Percentiles rank a stretch among this genome's conserved stretches.
Conservation (phyloP, 805 yeast species). For the Metschnikowia bowlesiae region DNA sequence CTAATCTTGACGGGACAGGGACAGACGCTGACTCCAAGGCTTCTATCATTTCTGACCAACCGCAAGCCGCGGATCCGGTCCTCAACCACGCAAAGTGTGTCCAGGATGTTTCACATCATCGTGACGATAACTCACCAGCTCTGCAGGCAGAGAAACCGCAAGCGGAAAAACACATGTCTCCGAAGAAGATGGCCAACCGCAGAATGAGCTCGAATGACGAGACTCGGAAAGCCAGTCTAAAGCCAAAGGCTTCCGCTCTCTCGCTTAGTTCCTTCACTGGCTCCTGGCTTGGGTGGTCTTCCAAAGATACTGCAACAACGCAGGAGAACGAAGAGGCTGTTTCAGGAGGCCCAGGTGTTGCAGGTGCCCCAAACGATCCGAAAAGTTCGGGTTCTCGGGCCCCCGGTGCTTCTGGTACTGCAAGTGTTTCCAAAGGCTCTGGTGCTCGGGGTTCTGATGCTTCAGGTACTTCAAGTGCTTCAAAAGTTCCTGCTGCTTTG, state of each 20-base stretch:
- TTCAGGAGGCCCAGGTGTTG: not conserved
- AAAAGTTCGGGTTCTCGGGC: too few relatives aligned
- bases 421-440: too few relatives aligned
- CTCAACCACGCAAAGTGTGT: too few relatives aligned
- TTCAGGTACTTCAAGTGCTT: too few relatives aligned
- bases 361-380: too few relatives aligned
- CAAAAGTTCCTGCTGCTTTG: too few relatives aligned
- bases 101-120: not conserved
- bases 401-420: too few relatives aligned
- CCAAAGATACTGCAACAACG: conserved; percentile 5
- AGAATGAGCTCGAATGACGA: conserved; percentile 2
- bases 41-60: too few relatives aligned
- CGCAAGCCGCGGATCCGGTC: not conserved
- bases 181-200: not conserved
- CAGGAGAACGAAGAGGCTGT: not conserved
- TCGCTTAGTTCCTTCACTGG: conserved; percentile 16
- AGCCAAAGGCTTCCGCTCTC: conserved; percentile 20
- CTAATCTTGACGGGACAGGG: not conserved
- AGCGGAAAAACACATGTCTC: not conserved
- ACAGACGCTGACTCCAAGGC: too few relatives aligned
- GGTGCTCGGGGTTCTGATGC: too few relatives aligned
- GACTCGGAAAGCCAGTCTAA: conserved; percentile 2
- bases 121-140: not conserved
- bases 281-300: conserved; percentile 28
- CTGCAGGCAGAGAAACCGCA: not conserved